phyloP scores from a whole-genome alignment of 345 rosid species.

The Gossypium bickii region DNA sequence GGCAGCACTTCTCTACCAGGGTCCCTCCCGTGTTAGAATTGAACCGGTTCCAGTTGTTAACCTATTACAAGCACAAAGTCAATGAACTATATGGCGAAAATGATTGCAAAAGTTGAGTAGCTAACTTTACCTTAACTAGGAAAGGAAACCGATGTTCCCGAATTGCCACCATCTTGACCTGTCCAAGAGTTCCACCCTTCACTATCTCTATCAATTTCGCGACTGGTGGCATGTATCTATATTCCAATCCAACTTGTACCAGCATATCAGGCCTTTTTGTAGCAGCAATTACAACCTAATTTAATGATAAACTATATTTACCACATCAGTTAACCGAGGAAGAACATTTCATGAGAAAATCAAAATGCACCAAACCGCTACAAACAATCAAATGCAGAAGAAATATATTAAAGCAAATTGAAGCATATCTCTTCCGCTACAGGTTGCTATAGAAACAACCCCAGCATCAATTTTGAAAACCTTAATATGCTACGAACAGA shows the following conservation, averaged over 20 bases:
- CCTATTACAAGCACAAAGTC: slow-evolving; percentile 38
- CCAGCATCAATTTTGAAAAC: background rate
- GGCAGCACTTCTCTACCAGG: slow-evolving; percentile 96
- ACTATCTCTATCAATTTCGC: slow-evolving; percentile 83
- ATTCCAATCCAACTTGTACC: slow-evolving; percentile 92
- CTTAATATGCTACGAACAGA: background rate
- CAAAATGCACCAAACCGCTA: background rate
- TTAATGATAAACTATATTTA: slow-evolving; percentile 7
- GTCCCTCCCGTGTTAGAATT: slow-evolving; percentile 88
- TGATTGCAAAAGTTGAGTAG: slow-evolving; percentile 16
- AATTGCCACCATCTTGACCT: slow-evolving; percentile 85
- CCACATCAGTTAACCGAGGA: background rate
- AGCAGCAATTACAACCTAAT: slow-evolving; percentile 73
- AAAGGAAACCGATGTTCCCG: slow-evolving; percentile 92
- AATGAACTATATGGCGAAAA: slow-evolving; percentile 11
- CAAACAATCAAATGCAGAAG: background rate
- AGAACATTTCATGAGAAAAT: background rate
- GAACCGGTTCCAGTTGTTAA: slow-evolving; percentile 90
- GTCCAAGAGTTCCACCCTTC: slow-evolving; percentile 59
- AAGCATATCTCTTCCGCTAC: background rate
- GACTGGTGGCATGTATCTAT: slow-evolving; percentile 90
- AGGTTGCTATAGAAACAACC: background rate
- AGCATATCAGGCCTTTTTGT: slow-evolving; percentile 72
- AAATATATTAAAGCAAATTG: background rate
- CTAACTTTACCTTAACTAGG: slow-evolving; percentile 66